Evolutionary conservation across 1,139 yeast genomes (phyloP), one percentile per base, ranked within the genome.

Genomic region (Yamadazyma oceani): DNA sequence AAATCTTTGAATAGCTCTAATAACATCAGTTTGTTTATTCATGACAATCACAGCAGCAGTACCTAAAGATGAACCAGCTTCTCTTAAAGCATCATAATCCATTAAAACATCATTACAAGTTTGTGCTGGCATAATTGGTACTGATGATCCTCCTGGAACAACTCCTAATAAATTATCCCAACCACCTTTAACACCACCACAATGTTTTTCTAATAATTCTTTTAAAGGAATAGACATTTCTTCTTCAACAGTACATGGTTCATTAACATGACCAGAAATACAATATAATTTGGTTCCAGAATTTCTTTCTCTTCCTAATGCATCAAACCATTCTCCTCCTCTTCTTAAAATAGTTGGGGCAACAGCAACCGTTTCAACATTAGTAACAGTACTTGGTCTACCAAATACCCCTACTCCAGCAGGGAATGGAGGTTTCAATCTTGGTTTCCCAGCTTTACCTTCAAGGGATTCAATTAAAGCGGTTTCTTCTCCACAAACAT

Each of bases 351-450:
- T 86, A 31, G 95, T 85, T 48, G 95, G 95, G 9, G 94, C 85
- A 35, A 86, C 95, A 7, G 95, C 80, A 33, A 86, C 92, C 16
- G 95, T 85, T 67, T 86, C 95, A 45, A 86, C 95, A 58, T 86
- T 86, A 47, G 95, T 81, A 40, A 86, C 95, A 35, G 95, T 86
- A 29, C 89, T 78, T 49, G 95, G 95, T 64, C 95, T 80, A 57
- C 95, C 95, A 53, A 85, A 86, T 41, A 86, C 72, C 58, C 95
- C 95, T 40, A 86, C 90, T 58, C 94, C 95, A 33, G 95, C 95
- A 31, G 95, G 95, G 78, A 86, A 86, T 52, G 95, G 95, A 34
- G 95, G 95, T 76, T 86, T 86, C 62, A 86, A 75, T 68, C 95
- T 80, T 53, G 95, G 95, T 66, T 86, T 86, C 53, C 95, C 95